Conservation (phyloP, 1,139 yeast species). For the Candida sp. region DNA sequence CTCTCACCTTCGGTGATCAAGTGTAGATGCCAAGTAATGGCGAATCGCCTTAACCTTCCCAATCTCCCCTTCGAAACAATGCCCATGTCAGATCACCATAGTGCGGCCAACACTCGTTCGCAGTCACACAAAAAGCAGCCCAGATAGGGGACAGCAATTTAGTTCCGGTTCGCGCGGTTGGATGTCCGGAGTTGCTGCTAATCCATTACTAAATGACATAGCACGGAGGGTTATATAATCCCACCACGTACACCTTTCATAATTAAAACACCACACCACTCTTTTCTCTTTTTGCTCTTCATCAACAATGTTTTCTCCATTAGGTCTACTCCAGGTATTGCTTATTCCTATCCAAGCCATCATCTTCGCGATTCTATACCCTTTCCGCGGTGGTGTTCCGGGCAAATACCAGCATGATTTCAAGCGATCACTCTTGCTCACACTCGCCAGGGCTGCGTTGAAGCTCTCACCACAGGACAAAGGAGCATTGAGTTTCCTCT, state of each 20-base stretch:
- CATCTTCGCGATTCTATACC: not conserved
- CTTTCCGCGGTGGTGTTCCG: conserved; percentile 1
- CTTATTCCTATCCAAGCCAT: not conserved
- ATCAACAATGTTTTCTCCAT: not conserved
- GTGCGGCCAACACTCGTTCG: no score
- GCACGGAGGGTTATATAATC: no score
- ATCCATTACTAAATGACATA: not conserved
- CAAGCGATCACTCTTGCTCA: not conserved
- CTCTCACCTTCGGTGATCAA: no score
- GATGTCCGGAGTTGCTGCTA: not conserved
- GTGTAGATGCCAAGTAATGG: no score
- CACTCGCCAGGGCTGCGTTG: not conserved
- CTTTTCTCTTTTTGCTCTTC: not conserved
- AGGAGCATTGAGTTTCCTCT: not conserved
- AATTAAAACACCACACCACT: no score
- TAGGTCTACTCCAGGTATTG: not conserved
- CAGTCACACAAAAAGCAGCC: not conserved
- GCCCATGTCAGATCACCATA: no score
- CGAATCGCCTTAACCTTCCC: no score
- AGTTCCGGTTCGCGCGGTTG: not conserved
- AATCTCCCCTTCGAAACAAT: no score
- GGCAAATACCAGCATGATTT: conserved; percentile 3
- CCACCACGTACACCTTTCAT: no score
- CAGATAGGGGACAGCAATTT: not conserved
- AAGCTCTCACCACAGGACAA: not conserved